phyloP scores from a whole-genome alignment of 2,329 filamentous ascomycete species.

The Beauveria brongniartii region DNA sequence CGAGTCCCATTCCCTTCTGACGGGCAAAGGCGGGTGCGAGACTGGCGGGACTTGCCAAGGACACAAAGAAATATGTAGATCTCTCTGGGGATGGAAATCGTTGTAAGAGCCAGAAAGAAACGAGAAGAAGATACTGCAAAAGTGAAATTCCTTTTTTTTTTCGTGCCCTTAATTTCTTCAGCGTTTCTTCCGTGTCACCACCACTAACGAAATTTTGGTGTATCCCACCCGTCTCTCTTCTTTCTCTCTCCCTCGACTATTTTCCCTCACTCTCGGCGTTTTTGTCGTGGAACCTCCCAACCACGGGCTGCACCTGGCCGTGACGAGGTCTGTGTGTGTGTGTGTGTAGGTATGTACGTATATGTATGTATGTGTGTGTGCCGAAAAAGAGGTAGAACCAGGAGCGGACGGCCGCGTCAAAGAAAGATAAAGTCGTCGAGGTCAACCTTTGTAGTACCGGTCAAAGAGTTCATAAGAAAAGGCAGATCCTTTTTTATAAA shows the following conservation, averaged over 20 bases:
- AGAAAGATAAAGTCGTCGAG: too few species aligned
- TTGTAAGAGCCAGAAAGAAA: too few species aligned
- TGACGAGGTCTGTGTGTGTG: background rate
- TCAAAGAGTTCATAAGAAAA: too few species aligned
- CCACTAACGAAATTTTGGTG: slow-evolving; percentile 1
- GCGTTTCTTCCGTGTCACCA: background rate
- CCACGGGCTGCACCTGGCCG: slow-evolving; percentile 1
- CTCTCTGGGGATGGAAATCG: background rate
- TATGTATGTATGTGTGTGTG: background rate
- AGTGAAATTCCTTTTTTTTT: background rate
- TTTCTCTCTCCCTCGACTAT: background rate
- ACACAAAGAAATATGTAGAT: background rate
- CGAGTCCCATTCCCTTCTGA: slow-evolving; percentile 1
- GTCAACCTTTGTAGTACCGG: too few species aligned
- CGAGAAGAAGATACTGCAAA: background rate
- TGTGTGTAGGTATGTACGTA: background rate
- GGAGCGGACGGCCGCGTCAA: background rate
- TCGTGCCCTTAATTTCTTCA: background rate
- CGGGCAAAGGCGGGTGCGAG: background rate
- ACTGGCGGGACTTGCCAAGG: background rate
- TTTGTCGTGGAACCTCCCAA: background rate
- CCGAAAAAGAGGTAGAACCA: background rate
- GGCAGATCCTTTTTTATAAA: too few species aligned
- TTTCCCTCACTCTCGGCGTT: background rate
- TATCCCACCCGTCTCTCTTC: slow-evolving; percentile 1